Evolutionary conservation across 768 basidiomycete species (phyloP), one percentile per base, ranked within the genome.

Genomic region (Trametes punicea): DNA sequence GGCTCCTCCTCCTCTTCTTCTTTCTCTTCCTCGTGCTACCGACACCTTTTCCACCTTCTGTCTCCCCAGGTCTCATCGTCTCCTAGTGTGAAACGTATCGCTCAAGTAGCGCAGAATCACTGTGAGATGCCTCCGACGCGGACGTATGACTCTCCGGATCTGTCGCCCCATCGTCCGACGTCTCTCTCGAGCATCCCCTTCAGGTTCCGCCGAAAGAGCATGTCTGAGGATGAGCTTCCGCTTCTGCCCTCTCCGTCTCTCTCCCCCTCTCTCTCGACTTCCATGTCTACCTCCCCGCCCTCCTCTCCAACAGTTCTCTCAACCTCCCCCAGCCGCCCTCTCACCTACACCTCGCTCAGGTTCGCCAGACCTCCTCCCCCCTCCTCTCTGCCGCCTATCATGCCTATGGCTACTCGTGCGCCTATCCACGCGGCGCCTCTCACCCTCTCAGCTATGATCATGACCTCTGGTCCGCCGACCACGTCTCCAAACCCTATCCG

Each of bases 141-240:
- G 26, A 46, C 52, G 18, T 36, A 36, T n/a, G 34, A 36, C 13
- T 46, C 52, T 11, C 44, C 52, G 18, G 31, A 33, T 33, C 0
- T 27, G 6, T 54, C 52, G 18, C 44, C 52, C 2, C 36, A 54
- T 9, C 47, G 48, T 34, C 49, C 57, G 10, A 26, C 61, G 23
- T 46, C 61, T 1, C 52, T 51, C 20, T 21, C 61, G 3, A 56
- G 36, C 44, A 21, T 57, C 47, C 62, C 62, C 25, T 56, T 63
- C 56, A 63, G 59, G 49, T 60, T 46, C 41, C 53, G 59, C 31
- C 49, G 62, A 21, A 63, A 63, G 48, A 61, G 59, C 30, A 46
- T 56, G 46, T 55, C 54, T 6, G 48, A 51, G 7, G 59, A 60
- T 46, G 51, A 53, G 18, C 36, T 50, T 18, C 60, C 31, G 21